phyloP scores from a whole-genome alignment of 148 eudicot genomes.

The Vaccinium vitisidaea region DNA sequence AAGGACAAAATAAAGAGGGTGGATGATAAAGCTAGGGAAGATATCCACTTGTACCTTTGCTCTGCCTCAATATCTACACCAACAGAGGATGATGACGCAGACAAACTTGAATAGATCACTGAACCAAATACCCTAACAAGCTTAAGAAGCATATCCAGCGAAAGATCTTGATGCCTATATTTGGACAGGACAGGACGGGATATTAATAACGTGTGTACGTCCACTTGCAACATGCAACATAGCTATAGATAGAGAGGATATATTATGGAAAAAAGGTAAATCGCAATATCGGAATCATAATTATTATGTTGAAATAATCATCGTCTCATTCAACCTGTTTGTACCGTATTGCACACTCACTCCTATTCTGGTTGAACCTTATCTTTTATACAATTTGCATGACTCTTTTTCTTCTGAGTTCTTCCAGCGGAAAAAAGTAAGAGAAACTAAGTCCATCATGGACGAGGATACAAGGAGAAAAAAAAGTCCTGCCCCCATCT shows the following conservation, averaged over 20 bases:
- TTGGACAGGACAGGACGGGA: neutral
- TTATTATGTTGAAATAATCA: neutral
- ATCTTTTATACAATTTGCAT: neutral
- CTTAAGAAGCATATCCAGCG: constrained; percentile 83
- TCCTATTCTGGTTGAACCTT: neutral
- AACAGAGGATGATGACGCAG: constrained; percentile 81
- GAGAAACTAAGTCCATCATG: neutral
- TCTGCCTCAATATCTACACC: constrained; percentile 99
- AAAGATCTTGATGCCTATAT: constrained; percentile 73
- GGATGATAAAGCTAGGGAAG: neutral
- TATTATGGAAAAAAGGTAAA: neutral
- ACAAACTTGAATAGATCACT: constrained; percentile 75
- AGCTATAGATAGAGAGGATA: neutral
- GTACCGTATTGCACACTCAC: neutral
- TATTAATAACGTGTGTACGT: constrained; percentile 5
- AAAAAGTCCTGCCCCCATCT: neutral
- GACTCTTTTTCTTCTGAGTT: neutral
- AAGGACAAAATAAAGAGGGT: constrained; percentile 1
- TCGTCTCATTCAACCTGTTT: neutral
- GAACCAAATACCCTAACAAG: constrained; percentile 91
- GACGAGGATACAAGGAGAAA: neutral
- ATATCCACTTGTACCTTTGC: constrained; percentile 58
- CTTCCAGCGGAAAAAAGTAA: neutral
- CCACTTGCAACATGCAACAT: constrained; percentile 7
- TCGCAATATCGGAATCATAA: neutral